Conservation (phyloP, 345 rosid species). For the Iberis pinnata region DNA sequence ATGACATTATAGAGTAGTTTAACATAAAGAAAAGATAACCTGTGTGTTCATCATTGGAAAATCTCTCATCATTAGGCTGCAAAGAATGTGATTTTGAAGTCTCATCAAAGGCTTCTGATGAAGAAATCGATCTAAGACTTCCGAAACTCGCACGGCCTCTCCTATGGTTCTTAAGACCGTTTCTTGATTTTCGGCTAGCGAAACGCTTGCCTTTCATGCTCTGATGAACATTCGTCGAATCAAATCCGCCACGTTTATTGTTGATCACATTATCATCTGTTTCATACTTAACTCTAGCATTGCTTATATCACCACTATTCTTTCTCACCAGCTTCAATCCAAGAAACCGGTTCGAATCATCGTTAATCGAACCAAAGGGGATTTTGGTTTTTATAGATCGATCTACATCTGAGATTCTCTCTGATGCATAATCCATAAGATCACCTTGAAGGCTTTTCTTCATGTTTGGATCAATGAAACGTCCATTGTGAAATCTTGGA, state of each 20-base stretch:
- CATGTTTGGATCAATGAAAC: slow-evolving; percentile 32
- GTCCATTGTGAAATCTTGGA: slow-evolving; percentile 54
- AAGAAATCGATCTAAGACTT: slow-evolving; percentile 31
- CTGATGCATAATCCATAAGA: slow-evolving; percentile 26
- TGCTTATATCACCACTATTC: slow-evolving; percentile 15
- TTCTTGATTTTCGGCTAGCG: slow-evolving; percentile 30
- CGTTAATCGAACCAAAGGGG: slow-evolving; percentile 41
- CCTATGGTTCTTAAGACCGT: slow-evolving; percentile 37
- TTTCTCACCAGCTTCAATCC: slow-evolving; percentile 15
- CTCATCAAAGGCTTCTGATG: slow-evolving; percentile 31
- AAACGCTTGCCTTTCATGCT: slow-evolving; percentile 29
- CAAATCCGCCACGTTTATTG: slow-evolving; percentile 16
- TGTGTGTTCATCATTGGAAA: slow-evolving; percentile 8
- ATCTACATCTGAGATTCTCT: slow-evolving; percentile 41
- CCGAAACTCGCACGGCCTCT: slow-evolving; percentile 24
- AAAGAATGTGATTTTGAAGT: slow-evolving; percentile 16
- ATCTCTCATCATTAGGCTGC: slow-evolving; percentile 32
- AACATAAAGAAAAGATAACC: slow-evolving; percentile 16
- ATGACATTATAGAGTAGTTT: too few relatives aligned
- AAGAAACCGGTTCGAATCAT: neutral
- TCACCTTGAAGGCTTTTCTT: slow-evolving; percentile 32
- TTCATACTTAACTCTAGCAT: slow-evolving; percentile 28
- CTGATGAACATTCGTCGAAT: slow-evolving; percentile 11
- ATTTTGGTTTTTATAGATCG: slow-evolving; percentile 33
- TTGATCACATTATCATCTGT: slow-evolving; percentile 10